These are phyloP conservation scores for Podochytrium sp. DNA, from an alignment of 192 early-diverging fungal species.

Conservation along the genomic window DNA sequence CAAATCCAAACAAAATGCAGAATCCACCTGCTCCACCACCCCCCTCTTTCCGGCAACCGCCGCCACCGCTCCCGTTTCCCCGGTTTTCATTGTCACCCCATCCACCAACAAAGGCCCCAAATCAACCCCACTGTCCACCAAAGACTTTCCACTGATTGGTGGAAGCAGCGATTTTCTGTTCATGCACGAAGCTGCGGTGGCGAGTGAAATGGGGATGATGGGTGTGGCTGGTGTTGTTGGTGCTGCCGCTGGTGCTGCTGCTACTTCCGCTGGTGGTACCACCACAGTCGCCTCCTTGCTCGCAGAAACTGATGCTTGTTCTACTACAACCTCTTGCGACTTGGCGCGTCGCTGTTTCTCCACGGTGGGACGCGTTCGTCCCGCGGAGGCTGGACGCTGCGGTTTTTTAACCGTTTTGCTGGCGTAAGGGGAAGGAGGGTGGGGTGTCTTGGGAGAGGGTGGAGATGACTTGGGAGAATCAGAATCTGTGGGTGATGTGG, in stretches of 20 bases:
- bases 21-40: not conserved
- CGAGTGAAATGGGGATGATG: slow-evolving; percentile 16
- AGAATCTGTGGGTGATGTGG: not conserved
- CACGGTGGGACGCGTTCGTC: too few species aligned
- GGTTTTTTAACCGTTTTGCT: not conserved
- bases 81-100: not conserved
- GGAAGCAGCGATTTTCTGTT: not conserved
- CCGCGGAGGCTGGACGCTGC: not conserved
- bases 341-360: too few species aligned
- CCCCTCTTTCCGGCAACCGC: not conserved
- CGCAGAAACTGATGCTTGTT: not conserved
- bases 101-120: not conserved
- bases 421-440: not conserved
- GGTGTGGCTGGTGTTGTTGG: slow-evolving; percentile 4
- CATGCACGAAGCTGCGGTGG: not conserved
- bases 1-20: not conserved
- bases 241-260: not conserved
- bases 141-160: not conserved
- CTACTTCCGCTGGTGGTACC: not conserved
- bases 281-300: not conserved
- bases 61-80: not conserved
- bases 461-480: not conserved
- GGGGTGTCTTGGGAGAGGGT: not conserved
- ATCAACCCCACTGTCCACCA: not conserved
- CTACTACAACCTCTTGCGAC: too few species aligned